Percentiles rank a stretch among this genome's conserved stretches.
These are phyloP conservation scores for Fragaria iinumae DNA, from an alignment of 306 rosid genomes.

Conservation along the genomic window DNA sequence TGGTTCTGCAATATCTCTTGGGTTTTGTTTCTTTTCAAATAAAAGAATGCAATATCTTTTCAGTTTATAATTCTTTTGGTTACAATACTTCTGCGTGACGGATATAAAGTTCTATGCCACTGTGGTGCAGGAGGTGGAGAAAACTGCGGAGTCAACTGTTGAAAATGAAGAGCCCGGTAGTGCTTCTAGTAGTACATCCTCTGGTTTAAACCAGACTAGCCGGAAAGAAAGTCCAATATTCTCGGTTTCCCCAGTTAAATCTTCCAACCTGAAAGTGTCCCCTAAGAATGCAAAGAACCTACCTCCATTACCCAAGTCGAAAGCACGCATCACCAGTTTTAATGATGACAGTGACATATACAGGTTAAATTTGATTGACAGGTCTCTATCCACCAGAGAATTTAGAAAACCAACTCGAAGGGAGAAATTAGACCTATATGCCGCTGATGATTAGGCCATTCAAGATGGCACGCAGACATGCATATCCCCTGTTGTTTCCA, in stretches of 20 bases:
- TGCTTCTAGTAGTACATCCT: slow-evolving; percentile 42
- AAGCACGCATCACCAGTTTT: slow-evolving; percentile 26
- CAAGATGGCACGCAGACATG: slow-evolving; percentile 1
- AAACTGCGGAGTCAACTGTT: slow-evolving; percentile 18
- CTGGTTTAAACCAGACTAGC: slow-evolving; percentile 40
- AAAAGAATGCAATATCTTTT: too few relatives aligned
- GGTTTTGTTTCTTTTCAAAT: neutral
- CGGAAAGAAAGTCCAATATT: slow-evolving; percentile 43
- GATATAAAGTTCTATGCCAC: neutral
- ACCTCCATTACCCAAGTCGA: slow-evolving; percentile 55
- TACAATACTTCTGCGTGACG: neutral
- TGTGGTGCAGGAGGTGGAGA: slow-evolving; percentile 39
- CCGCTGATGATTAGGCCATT: slow-evolving; percentile 27
- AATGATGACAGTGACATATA: slow-evolving; percentile 33
- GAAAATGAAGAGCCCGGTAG: slow-evolving; percentile 47
- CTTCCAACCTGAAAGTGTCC: slow-evolving; percentile 29
- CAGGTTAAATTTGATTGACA: slow-evolving; percentile 39
- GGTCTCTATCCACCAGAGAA: slow-evolving; percentile 74
- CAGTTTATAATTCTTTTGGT: neutral
- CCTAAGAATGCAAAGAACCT: slow-evolving; percentile 32
- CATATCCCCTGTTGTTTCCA: neutral
- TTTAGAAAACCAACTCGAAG: slow-evolving; percentile 37
- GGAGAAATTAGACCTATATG: slow-evolving; percentile 36
- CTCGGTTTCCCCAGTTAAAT: slow-evolving; percentile 33
- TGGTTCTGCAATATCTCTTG: neutral